Conservation (phyloP, 768 basidiomycete species). For the Trametes coccinea region DNA sequence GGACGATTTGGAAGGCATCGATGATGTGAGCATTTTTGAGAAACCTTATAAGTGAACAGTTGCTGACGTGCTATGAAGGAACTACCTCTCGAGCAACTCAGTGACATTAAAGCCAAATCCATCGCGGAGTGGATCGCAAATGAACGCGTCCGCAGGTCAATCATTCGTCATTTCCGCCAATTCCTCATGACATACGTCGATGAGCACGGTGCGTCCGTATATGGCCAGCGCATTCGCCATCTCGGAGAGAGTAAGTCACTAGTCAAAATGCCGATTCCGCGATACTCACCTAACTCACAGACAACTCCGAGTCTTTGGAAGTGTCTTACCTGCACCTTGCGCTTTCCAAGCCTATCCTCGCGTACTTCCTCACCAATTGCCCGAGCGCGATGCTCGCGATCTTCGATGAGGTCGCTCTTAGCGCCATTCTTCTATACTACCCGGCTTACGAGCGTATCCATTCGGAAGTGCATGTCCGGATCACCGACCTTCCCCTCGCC, state of each 20-base stretch:
- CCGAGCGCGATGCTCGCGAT: constrained; percentile 91
- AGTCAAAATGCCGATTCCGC: not conserved
- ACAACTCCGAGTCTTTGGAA: constrained; percentile 95
- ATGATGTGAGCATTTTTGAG: constrained; percentile 61
- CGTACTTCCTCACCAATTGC: constrained; percentile 96
- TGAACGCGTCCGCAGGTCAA: constrained; percentile 86
- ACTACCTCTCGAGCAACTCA: constrained; percentile 91
- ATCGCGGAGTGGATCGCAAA: constrained; percentile 98
- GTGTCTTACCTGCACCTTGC: constrained; percentile 96
- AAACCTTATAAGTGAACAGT: not conserved
- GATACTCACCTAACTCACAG: constrained; percentile 42
- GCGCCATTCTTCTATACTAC: constrained; percentile 93
- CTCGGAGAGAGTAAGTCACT: constrained; percentile 84
- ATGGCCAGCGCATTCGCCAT: constrained; percentile 89
- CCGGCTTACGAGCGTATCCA: constrained; percentile 97
- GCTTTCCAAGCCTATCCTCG: constrained; percentile 88
- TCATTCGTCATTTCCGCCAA: constrained; percentile 89
- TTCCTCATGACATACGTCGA: constrained; percentile 97
- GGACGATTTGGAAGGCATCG: constrained; percentile 88
- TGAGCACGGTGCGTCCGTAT: constrained; percentile 87
- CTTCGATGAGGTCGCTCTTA: constrained; percentile 93
- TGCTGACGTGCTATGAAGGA: constrained; percentile 52
- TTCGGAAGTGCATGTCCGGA: constrained; percentile 95
- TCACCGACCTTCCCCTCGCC: constrained; percentile 88
- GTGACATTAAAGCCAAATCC: constrained; percentile 96